A percentile compares a stretch with the other conserved stretches of the same genome.
These are phyloP conservation scores for Lichtheimia corymbifera DNA, from an alignment of 371 early-diverging fungal genomes.

Conservation along the genomic window DNA sequence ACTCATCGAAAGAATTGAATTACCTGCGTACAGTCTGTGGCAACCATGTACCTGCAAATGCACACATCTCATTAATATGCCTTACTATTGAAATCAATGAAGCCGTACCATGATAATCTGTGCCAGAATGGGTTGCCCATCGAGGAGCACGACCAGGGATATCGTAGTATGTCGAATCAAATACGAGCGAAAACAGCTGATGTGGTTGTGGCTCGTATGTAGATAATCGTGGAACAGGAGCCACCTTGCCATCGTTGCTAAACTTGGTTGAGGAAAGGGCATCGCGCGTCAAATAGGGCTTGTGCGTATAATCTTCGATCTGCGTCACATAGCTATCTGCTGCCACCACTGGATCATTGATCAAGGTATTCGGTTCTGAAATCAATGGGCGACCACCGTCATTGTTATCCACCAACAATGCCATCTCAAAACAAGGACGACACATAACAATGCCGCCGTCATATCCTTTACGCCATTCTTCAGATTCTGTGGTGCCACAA, in stretches of 20 bases:
- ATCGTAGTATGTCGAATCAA: constrained; percentile 85
- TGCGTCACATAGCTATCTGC: constrained; percentile 53
- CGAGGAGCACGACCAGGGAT: constrained; percentile 90
- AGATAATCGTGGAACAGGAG: constrained; percentile 46
- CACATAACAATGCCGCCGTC: constrained; percentile 84
- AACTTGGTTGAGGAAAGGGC: constrained; percentile 55
- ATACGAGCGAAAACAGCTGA: constrained; percentile 77
- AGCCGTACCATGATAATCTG: constrained; percentile 80
- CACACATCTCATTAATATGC: not conserved
- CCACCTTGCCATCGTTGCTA: constrained; percentile 38
- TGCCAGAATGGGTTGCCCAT: constrained; percentile 90
- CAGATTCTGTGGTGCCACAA: constrained; percentile 46
- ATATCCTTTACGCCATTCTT: constrained; percentile 70
- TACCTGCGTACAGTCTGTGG: constrained; percentile 88
- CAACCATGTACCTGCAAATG: constrained; percentile 80
- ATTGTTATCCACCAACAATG: constrained; percentile 43
- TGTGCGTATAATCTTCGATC: constrained; percentile 81
- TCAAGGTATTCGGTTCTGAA: constrained; percentile 10
- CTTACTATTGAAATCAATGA: not conserved
- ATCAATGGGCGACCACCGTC: constrained; percentile 21
- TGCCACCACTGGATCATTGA: constrained; percentile 10
- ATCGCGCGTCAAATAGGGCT: constrained; percentile 77
- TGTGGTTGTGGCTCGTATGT: constrained; percentile 79
- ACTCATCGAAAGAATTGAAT: not conserved
- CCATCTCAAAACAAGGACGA: constrained; percentile 72